Conservation (phyloP, 169 alveolate species). For the Plasmodium knowlesi region DNA sequence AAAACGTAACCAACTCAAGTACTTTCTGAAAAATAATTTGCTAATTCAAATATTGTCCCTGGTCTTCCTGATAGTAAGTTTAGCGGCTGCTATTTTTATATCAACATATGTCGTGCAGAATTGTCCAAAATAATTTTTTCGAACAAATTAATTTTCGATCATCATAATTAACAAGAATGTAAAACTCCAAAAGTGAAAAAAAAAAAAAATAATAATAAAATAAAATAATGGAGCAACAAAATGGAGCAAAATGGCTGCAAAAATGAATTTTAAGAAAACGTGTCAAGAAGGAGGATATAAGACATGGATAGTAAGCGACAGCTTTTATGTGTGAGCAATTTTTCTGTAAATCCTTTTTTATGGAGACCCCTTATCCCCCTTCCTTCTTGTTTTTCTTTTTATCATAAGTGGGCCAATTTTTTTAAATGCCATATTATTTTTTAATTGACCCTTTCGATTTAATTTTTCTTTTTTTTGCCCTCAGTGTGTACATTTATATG, state of each 20-base stretch:
- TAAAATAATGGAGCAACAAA: too few relatives aligned
- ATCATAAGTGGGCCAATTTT: not conserved
- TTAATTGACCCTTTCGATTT: slow-evolving; percentile 9
- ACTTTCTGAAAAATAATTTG: slow-evolving; percentile 60
- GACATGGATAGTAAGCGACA: not conserved
- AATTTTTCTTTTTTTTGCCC: not conserved
- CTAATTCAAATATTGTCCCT: slow-evolving; percentile 67
- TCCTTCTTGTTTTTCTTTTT: not conserved
- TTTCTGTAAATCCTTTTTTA: not conserved
- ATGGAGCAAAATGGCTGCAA: not conserved
- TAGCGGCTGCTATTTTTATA: slow-evolving; percentile 54
- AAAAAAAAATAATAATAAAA: too few relatives aligned
- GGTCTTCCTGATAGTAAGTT: slow-evolving; percentile 44
- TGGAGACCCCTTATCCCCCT: not conserved
- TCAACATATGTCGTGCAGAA: slow-evolving; percentile 39
- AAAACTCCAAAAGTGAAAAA: not conserved
- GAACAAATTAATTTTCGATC: not conserved
- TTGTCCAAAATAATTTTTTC: slow-evolving; percentile 30
- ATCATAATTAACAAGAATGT: not conserved
- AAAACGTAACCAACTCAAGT: slow-evolving; percentile 71
- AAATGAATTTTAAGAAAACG: not conserved
- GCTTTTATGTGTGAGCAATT: not conserved
- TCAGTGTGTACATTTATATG: slow-evolving; percentile 4
- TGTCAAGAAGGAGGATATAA: not conserved
- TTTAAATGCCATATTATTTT: slow-evolving; percentile 3